These are phyloP conservation scores for Russula virescens DNA, from an alignment of 768 basidiomycete genomes.

Conservation along the genomic window DNA sequence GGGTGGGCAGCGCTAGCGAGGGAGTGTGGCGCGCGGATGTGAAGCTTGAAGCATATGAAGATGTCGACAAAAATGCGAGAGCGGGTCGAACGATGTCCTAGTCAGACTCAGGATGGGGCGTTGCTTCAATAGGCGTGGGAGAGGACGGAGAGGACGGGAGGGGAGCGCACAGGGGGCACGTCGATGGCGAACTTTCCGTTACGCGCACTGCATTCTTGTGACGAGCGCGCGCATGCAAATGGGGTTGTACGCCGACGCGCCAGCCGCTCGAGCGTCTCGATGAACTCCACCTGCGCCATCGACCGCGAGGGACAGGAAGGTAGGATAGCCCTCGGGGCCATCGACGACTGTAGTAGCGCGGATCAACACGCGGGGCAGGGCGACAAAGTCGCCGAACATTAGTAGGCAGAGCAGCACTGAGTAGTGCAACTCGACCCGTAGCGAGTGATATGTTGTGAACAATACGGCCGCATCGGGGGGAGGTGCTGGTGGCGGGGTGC, in stretches of 20 bases:
- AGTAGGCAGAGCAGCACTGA: constrained; percentile 68
- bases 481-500: constrained; percentile 26
- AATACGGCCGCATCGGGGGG: constrained; percentile 46
- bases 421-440: constrained; percentile 84
- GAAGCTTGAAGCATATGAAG: not conserved
- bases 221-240: constrained; percentile 36
- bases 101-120: too few species aligned
- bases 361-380: constrained; percentile 57
- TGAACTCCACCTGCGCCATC: constrained; percentile 85
- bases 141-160: constrained; percentile 13
- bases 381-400: constrained; percentile 68
- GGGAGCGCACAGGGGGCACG: too few species aligned
- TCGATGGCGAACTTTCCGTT: not conserved
- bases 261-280: constrained; percentile 71
- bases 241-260: constrained; percentile 35
- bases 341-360: constrained; percentile 66
- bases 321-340: constrained; percentile 80
- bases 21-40: constrained; percentile 11
- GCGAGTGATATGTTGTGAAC: constrained; percentile 87
- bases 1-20: constrained; percentile 19
- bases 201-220: too few species aligned
- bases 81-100: too few species aligned
- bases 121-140: constrained; percentile 11
- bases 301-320: constrained; percentile 83
- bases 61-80: too few species aligned